Evolutionary conservation across 2,329 filamentous ascomycete species (phyloP).

Genomic region (Fusarium sp.): DNA sequence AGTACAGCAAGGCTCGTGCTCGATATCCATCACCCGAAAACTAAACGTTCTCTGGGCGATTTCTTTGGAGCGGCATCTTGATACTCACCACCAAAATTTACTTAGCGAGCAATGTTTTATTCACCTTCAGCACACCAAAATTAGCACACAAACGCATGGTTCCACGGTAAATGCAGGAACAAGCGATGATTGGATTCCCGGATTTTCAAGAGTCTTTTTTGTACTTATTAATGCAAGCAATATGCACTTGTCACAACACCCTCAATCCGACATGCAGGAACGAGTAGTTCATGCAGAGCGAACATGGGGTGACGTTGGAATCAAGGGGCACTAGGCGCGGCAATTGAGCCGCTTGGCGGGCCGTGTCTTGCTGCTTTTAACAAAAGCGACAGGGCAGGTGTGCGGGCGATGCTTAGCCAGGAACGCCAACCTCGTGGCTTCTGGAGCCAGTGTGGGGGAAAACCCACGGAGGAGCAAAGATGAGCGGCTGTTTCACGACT

Average conservation of each 20-base stretch:
- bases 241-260: slow-evolving; percentile 36
- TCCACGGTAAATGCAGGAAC: slow-evolving; percentile 41
- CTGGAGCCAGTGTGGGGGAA: slow-evolving; percentile 45
- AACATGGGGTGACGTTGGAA: slow-evolving; percentile 48
- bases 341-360: slow-evolving; percentile 54
- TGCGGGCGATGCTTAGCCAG: slow-evolving; percentile 45
- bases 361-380: slow-evolving; percentile 59
- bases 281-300: slow-evolving; percentile 42
- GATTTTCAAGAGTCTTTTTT: slow-evolving; percentile 35
- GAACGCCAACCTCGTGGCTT: slow-evolving; percentile 47
- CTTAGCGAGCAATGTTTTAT: slow-evolving; percentile 42
- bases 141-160: slow-evolving; percentile 36
- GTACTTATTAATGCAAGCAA: slow-evolving; percentile 31
- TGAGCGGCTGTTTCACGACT: slow-evolving; percentile 59
- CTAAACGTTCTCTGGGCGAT: slow-evolving; percentile 52
- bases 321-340: slow-evolving; percentile 49
- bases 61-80: slow-evolving; percentile 38
- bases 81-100: slow-evolving; percentile 38
- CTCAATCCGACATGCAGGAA: slow-evolving; percentile 40
- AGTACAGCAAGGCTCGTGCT: slow-evolving; percentile 76
- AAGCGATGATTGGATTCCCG: slow-evolving; percentile 29
- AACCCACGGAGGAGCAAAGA: slow-evolving; percentile 27
- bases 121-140: slow-evolving; percentile 30
- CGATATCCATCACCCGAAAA: slow-evolving; percentile 76
- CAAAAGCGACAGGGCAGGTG: slow-evolving; percentile 43